Evolutionary conservation across 1,284 basidiomycete genomes (phyloP).

Genomic region (Puccinia triticina): DNA sequence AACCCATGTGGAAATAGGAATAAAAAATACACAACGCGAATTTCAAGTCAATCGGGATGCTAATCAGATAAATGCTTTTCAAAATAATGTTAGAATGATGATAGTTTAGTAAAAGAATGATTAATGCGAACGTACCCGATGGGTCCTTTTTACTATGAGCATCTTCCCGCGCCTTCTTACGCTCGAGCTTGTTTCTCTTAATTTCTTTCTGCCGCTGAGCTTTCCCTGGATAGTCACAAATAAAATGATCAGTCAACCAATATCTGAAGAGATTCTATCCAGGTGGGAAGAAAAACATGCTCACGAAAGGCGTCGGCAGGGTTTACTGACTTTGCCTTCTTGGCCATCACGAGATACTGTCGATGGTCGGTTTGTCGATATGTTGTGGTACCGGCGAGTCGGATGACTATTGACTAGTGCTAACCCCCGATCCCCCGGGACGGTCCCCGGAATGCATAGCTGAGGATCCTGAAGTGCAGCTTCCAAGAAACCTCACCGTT

Average conservation of each 20-base stretch:
- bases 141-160: constrained; percentile 47
- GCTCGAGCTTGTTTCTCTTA: constrained; percentile 50
- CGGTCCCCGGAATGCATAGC: no score
- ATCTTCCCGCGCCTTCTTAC: constrained; percentile 43
- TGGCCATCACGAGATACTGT: constrained; percentile 48
- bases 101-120: background rate
- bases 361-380: background rate
- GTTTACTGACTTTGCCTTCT: constrained; percentile 54
- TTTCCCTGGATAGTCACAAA: constrained; percentile 31
- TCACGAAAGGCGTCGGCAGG: constrained; percentile 57
- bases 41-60: background rate
- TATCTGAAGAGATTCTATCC: no score
- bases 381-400: background rate
- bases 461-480: no score
- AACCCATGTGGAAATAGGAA: background rate
- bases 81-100: background rate
- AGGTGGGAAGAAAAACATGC: background rate
- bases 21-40: background rate
- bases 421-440: no score
- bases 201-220: constrained; percentile 50
- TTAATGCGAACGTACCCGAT: constrained; percentile 12
- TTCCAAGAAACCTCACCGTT: no score
- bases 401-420: no score
- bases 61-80: background rate
- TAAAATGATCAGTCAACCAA: background rate